Percentiles rank a stretch among this genome's conserved stretches.
These are phyloP conservation scores for Pezicula rhizophila DNA, from an alignment of 2,329 filamentous ascomycete genomes.

Conservation along the genomic window DNA sequence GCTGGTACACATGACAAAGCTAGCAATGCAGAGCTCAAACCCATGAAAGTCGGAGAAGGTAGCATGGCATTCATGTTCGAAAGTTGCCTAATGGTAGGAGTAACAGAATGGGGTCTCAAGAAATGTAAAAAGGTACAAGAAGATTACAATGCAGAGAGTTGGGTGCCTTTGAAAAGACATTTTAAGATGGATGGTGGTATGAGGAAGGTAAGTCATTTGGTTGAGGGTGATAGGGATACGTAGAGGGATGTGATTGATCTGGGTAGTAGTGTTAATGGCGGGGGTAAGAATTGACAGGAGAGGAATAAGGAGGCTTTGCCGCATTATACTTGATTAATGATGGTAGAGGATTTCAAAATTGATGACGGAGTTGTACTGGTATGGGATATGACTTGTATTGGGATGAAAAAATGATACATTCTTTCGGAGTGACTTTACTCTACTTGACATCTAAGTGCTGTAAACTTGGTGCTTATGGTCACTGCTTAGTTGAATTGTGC, in stretches of 20 bases:
- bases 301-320: constrained; percentile 8
- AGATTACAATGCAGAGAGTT: constrained; percentile 64
- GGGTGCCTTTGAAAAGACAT: constrained; percentile 47
- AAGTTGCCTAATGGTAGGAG: constrained; percentile 61
- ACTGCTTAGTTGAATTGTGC: too few species aligned
- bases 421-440: too few species aligned
- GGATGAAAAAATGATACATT: too few species aligned
- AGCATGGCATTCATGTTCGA: constrained; percentile 63
- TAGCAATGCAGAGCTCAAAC: constrained; percentile 45
- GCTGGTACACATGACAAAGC: constrained; percentile 49
- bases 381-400: too few species aligned
- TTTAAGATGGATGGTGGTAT: constrained; percentile 30
- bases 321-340: constrained; percentile 10
- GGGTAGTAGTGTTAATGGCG: constrained; percentile 8
- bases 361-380: too few species aligned
- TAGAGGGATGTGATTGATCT: constrained; percentile 5
- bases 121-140: constrained; percentile 63
- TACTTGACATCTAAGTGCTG: too few species aligned
- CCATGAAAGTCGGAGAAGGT: constrained; percentile 49
- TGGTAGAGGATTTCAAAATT: too few species aligned
- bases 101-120: constrained; percentile 67
- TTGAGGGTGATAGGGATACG: constrained; percentile 1
- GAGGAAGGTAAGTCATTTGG: constrained; percentile 20
- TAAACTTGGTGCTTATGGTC: too few species aligned
- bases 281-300: constrained; percentile 4